Evolutionary conservation across 768 basidiomycete genomes (phyloP), one percentile per base, ranked within the genome.

Genomic region (Mycena galericulata): DNA sequence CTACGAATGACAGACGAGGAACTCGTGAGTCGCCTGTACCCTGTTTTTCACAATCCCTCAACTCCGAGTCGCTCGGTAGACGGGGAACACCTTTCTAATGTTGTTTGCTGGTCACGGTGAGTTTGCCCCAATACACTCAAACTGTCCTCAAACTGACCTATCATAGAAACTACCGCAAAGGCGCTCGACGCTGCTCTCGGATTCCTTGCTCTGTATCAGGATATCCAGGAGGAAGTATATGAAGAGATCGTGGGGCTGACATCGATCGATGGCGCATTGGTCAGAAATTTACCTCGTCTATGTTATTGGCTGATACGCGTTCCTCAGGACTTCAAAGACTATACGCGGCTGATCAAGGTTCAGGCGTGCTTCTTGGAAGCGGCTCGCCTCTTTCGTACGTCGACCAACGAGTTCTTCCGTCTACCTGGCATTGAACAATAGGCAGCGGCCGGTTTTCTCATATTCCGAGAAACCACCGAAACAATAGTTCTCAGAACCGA

Each of bases 31-130:
- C 18, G 27, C 62, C 34, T 7, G 15, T 9, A 9, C 14, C 17
- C 24, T 8, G 10, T n/a, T 11, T 11, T 30, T 32, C 2, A 34
- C 24, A 11, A 9, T 7, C 22, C 7, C 26, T 22, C 10, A 4
- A 8, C 24, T 4, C 22, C 24, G 14, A 4, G n/a, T n/a, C 4
- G 51, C 9, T 50, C 38, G 20, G 17, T 29, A 78, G 80, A 76
- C 75, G n/a, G 80, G 80, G 14, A 80, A 81, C 29, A 47, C 79
- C 2, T 81, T 76, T 60, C 68, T 73, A 4, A 62, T 79, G 24
- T 55, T 84, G 12, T 76, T 85, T n/a, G 82, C 84, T 53, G 83
- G 84, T 1, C 62, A 64, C 38, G 62, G 62, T 64, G 38, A 32
- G 57, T 41, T n/a, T 46, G 12, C 17, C 51, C 7, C 24, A 20